A percentile compares a stretch with the other conserved stretches of the same genome.
These are phyloP conservation scores for Capsicum pubescens DNA, from an alignment of 257 asterid genomes.

Conservation along the genomic window DNA sequence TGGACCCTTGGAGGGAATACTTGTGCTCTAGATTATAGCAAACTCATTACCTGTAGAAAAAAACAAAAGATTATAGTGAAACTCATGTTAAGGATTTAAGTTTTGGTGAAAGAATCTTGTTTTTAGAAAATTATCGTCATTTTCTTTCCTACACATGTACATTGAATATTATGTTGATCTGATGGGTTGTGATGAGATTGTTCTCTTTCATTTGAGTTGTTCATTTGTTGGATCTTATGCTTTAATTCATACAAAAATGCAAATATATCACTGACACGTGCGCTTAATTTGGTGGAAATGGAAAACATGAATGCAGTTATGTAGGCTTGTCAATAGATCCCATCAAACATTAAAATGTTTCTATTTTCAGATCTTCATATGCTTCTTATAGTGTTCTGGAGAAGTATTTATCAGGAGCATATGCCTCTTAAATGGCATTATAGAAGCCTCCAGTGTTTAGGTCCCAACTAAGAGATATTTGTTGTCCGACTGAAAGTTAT, in stretches of 20 bases:
- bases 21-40: background rate
- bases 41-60: background rate
- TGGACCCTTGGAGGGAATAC: background rate
- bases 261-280: background rate
- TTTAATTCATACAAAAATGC: background rate
- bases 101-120: background rate
- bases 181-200: conserved; percentile 83
- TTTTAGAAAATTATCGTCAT: background rate
- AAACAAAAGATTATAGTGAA: background rate
- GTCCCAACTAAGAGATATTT: background rate
- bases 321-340: background rate
- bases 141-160: background rate
- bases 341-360: background rate
- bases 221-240: background rate
- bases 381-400: background rate
- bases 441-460: background rate
- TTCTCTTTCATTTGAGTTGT: background rate
- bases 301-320: background rate
- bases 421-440: background rate
- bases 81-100: background rate
- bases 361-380: background rate
- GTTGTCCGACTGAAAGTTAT: background rate
- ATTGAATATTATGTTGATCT: conserved; percentile 47
- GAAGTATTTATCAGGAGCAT: conserved; percentile 9
- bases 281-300: background rate